Base-by-base conservation (phyloP, 1,139 yeast genomes). In the Geotrichum bryndzae region DNA sequence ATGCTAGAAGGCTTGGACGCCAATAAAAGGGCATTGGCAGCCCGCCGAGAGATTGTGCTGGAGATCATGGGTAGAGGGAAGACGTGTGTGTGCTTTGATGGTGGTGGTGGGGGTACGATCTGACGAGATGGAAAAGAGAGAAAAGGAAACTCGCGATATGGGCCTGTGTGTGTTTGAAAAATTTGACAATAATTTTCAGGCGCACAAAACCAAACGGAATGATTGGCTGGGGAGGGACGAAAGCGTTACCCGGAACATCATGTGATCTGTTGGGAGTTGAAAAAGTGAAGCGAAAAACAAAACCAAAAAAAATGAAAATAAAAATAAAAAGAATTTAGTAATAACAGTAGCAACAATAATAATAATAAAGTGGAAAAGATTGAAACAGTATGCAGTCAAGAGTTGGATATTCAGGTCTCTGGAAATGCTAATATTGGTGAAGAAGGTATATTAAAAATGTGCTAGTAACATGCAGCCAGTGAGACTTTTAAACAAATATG, bases 21-120 rank as follows among this genome's bases (percentile, higher is more conserved):
- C 48, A 18, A 13, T 5, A 41, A n/a, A n/a, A 15, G 10, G 48
- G 22, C 48, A n/a, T 41, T 13, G 45, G 54, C 27, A 29, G 54
- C 57, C 25, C 54, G 35, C 48, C 57, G 53, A 23, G 57, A n/a
- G 27, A 54, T 23, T 3, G 51, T 38, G 33, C 45, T 51, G n/a
- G 54, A 51, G 33, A 41, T n/a, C 48, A 41, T 41, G 18, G 18
- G 48, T n/a, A 3, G 48, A 10, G 48, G n/a, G 2, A 10, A 8
- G n/a, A 41, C 7, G n/a, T 4, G 22, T 41, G 18, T 41, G 46
- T 41, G n/a, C n/a, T 41, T 41, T n/a, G 5, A 15, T 41, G 48
- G 18, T 38, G 2, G n/a, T 41, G 48, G 48, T 41, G 48, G 48
- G 48, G 41, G 41, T 35, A 35, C 41, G 48, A 41, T 41, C 48